Base-by-base conservation (phyloP, 257 asterid species). In the Gentiana dahurica region DNA sequence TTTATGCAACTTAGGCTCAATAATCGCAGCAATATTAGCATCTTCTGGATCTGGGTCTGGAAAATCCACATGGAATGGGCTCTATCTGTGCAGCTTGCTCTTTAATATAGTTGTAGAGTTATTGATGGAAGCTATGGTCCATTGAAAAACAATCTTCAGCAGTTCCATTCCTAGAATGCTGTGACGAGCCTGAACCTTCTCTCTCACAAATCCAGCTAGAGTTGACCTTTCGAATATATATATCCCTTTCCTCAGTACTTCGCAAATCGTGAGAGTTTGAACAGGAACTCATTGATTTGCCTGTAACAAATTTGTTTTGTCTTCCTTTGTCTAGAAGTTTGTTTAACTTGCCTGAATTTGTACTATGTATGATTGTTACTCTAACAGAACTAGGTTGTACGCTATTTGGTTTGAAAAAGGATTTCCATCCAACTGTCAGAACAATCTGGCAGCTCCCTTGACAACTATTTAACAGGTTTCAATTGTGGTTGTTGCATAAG, bases 141-240 rank as follows among this genome's bases (percentile, higher is more conserved):
- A 84, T 49, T 5, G 96, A 86, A 57, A 80, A 90, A 71, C 96
- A 90, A 55, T 84, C 74, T 52, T 79, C 69, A 3, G 34, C 50
- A 1, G 73, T 68, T 68, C 76, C 94, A 58, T 68, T 68, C 59
- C 75, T 67, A 6, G 80, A 57, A 62, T 75, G 64, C 51, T 72
- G 74, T 15, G 95, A 79, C 4, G 94, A 80, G 4, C 95, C 94
- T 0, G 95, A 84, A 39, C 94, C 91, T 71, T 77, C 95, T 71
- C 75, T 77, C 75, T 75, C 72, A 68, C 97, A 86, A 66, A 90
- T 24, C 24, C 24, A 24, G 24, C 24, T 24, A 24, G 24, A 24
- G 24, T 24, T 24, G 24, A 24, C 24, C 24, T 24, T 24, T 24
- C 24, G 24, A 24, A 24, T 24, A 24, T 24, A 24, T 24, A 24